phyloP scores from a whole-genome alignment of 257 asterid genomes.

The Solanum piurae region DNA sequence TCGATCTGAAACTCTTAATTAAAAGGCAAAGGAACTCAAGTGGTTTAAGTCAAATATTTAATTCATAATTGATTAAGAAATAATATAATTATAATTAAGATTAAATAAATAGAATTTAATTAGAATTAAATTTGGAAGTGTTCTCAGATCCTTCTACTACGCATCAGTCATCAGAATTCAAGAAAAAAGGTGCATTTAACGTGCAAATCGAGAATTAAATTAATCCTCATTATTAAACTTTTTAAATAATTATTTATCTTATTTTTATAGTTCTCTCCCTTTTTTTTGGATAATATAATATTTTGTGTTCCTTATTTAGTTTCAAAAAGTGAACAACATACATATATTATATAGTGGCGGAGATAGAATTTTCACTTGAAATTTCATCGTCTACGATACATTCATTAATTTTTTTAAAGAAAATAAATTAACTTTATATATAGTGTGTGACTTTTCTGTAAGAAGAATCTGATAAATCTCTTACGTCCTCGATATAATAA shows the following conservation, averaged over 20 bases:
- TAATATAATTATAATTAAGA: background rate
- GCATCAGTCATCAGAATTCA: background rate
- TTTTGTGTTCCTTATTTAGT: background rate
- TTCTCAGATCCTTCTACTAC: background rate
- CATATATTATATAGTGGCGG: accelerated
- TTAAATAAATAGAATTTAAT: background rate
- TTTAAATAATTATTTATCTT: background rate
- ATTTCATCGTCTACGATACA: no score
- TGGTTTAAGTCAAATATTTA: background rate
- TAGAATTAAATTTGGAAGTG: background rate
- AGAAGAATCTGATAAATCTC: no score
- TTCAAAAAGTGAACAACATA: background rate
- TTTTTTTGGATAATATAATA: background rate
- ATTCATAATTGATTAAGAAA: background rate
- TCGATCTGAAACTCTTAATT: background rate
- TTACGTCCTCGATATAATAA: no score
- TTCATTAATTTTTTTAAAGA: accelerated
- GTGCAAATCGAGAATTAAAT: background rate
- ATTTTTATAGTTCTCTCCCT: background rate
- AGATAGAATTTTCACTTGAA: background rate
- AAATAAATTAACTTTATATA: no score
- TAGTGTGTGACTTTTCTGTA: no score
- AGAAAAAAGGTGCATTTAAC: background rate
- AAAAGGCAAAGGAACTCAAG: accelerated
- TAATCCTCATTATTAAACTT: background rate